Evolutionary conservation across 208 protist species (phyloP), one percentile per base, ranked within the genome.

Genomic region (Blastocrithidia nonstop): DNA sequence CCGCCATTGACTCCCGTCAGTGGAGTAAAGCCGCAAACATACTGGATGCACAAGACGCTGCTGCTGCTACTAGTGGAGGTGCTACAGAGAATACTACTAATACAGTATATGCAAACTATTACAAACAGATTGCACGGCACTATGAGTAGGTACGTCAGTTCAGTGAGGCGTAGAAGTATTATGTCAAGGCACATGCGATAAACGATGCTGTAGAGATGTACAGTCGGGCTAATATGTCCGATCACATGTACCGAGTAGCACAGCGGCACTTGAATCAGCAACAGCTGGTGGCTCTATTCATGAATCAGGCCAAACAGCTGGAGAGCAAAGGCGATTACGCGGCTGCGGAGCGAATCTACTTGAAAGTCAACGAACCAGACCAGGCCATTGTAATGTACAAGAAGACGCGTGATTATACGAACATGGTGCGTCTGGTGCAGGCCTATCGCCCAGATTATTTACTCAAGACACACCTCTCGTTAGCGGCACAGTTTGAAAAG

Each of bases 361-460:
- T 98, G 16, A 96, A 89, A 56, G 88, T 96, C 13, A 80, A 96
- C 57, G 90, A 98, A 64, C 73, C 84, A n/a, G 93, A 97, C 70
- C 74, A 94, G 45, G 95, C 95, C 11, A 97, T 98, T 67, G 74
- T 95, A 61, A 97, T 97, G 93, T 97, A 96, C 66, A 89, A 90
- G 63, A 82, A 86, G 63, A 78, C 58, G 17, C 79, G 86, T 46
- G 71, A 89, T 54, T 90, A 81, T 57, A 92, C 77, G 25, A 93
- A 95, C 57, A 94, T 95, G 84, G 92, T 96, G 43, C 78, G 89
- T 17, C 76, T 97, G 19, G 90, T 97, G 39, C 68, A 88, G 58
- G 63, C 71, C 21, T 93, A 96, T 71, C 79, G 93, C 36, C 68
- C 83, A 21, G 85, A 95, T 53, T 86, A 93, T 48, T 54, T 98